Base-by-base conservation (phyloP, 2,329 filamentous ascomycete species). In the Chalaropsis ovoidea region DNA sequence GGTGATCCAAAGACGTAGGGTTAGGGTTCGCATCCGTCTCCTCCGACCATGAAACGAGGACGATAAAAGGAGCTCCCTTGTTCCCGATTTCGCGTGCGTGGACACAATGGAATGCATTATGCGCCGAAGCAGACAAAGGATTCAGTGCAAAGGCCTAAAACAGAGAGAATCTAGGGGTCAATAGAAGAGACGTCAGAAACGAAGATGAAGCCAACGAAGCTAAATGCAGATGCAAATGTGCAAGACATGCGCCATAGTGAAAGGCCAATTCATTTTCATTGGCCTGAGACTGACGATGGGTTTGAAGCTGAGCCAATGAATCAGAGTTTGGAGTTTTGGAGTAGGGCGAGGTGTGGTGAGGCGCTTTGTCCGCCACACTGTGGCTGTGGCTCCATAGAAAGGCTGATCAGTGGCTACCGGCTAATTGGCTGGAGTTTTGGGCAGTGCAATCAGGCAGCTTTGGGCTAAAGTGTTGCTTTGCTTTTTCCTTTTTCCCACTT, bases 381-480 rank as follows among this genome's bases (percentile, higher is more conserved):
- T 52, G 47, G 47, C 47, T 15, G 47, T 19, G 35, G 8, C 4
- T 39, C 35, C 35, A 39, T 39, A 6, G 35, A 4, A 24, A 11
- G 47, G 47, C 47, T 27, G 47, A 11, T 27, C 15, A 52, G 47
- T n/a, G 45, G 8, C 19, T 31, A 31, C 35, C 4, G 35, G 35
- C 4, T 39, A 10, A 39, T 39, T 52, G 22, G 47, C 22, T 52
- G 54, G 54, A 58, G 54, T 27, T 58, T 39, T 58, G 54, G 54
- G 27, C 54, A 58, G 54, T 58, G 27, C 54, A 58, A 58, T 58
- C 54, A 58, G 54, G 54, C 54, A 58, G 54, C 54, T 58, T 58
- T 58, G 54, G 27, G 54, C 54, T 58, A 58, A 58, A 58, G 54
- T 58, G 54, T 7, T 58, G 54, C 19, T 35, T 17, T 19, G 15